Base-by-base conservation (phyloP, 1,139 yeast species). In the Geotrichum siamense region DNA sequence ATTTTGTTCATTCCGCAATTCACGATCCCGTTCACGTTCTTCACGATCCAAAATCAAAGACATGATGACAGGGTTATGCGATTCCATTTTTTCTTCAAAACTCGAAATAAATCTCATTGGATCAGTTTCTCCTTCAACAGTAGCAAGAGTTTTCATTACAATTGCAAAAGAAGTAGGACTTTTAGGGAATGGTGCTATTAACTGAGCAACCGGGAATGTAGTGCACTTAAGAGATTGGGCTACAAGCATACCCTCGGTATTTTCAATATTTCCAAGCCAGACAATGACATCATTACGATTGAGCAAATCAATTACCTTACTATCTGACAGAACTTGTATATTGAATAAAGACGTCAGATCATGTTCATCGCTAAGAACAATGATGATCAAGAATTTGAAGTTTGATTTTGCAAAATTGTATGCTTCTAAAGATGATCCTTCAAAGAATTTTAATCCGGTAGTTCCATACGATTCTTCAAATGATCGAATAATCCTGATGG, bases 201-300 rank as follows among this genome's bases (percentile, higher is more conserved):
- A 44, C 0, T 93, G 95, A 33, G 85, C 63, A 58, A 84, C 83
- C 9, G 98, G 98, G 56, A 82, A 81, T 51, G 76, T 75, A 17
- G 89, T 75, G 35, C 82, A 83, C 49, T 76, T 75, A 49, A 89
- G 72, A 39, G 82, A 76, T 57, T 82, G 80, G 0, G 95, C 85
- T 13, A 86, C 78, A 56, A 86, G 94, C 57, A 78, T 81, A 1
- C 93, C 85, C 62, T 91, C 97, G 12, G 87, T 77, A 50, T 80
- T 78, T 13, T 77, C 74, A 25, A 83, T 76, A 58, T 84, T 83
- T 6, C 96, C 96, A 29, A 93, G 94, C 97, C 97, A 91, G 3
- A 86, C 67, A 2, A 86, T 56, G 2, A 79, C 61, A 38, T 73
- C 68, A 42, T 72, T 72, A 43, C 75, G 75, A 26, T 58, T 58